Evolutionary conservation across 2,329 filamentous ascomycete genomes (phyloP).

Genomic region (Calonectria fujianensis): DNA sequence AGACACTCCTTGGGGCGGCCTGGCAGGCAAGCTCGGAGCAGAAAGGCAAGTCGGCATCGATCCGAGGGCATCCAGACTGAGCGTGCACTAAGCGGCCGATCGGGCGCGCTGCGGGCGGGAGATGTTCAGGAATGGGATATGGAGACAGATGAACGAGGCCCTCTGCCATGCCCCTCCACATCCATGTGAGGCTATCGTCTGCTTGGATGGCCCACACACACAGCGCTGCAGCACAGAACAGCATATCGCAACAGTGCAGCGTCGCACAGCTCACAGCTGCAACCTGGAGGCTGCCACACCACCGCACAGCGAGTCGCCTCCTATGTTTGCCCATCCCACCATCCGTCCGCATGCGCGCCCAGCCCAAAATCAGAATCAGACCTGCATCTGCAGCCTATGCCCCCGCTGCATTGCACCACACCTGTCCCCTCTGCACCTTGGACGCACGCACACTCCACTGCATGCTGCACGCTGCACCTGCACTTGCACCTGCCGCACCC

Average conservation of each 20-base stretch:
- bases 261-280: slow-evolving; percentile 31
- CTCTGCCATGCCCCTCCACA: slow-evolving; percentile 16
- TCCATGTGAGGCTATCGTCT: slow-evolving; percentile 28
- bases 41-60: neutral
- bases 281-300: slow-evolving; percentile 24
- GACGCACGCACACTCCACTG: slow-evolving; percentile 25
- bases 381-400: slow-evolving; percentile 36
- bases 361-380: slow-evolving; percentile 37
- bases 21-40: neutral
- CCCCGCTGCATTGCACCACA: slow-evolving; percentile 38
- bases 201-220: slow-evolving; percentile 25
- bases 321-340: slow-evolving; percentile 25
- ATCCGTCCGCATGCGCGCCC: slow-evolving; percentile 13
- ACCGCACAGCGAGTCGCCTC: slow-evolving; percentile 28
- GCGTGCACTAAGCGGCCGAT: neutral
- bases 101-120: slow-evolving; percentile 1
- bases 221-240: slow-evolving; percentile 29
- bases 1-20: neutral
- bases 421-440: slow-evolving; percentile 31
- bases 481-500: slow-evolving; percentile 32
- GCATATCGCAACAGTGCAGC: slow-evolving; percentile 29
- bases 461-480: slow-evolving; percentile 27
- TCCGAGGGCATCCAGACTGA: neutral
- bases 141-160: slow-evolving; percentile 15
- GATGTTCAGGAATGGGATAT: slow-evolving; percentile 8